Evolutionary conservation across 2,329 filamentous ascomycete species (phyloP).

Genomic region (Penicillium sp.): DNA sequence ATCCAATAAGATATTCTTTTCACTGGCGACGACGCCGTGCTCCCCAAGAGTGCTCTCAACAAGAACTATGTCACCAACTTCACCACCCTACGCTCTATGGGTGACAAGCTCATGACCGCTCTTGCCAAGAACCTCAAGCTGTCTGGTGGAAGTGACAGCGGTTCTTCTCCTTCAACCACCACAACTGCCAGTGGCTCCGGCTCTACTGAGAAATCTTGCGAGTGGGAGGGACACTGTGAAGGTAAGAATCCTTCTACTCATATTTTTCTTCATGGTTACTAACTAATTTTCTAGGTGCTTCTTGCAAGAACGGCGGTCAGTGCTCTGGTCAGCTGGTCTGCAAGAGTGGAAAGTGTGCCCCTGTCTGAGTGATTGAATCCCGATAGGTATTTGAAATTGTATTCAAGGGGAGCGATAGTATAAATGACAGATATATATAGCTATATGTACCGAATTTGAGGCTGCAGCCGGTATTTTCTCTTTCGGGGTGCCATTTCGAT

Average conservation of each 20-base stretch:
- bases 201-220: slow-evolving; percentile 11
- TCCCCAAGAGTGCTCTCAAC: slow-evolving; percentile 26
- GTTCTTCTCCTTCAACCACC: not conserved
- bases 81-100: slow-evolving; percentile 26
- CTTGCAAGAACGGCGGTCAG: slow-evolving; percentile 13
- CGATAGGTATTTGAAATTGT: too few species aligned
- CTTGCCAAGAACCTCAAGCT: slow-evolving; percentile 25
- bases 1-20: slow-evolving; percentile 31
- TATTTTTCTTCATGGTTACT: not conserved
- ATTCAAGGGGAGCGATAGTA: not conserved
- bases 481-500: not conserved
- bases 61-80: slow-evolving; percentile 27
- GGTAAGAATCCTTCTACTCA: slow-evolving; percentile 13
- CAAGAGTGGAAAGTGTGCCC: slow-evolving; percentile 12
- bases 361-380: not conserved
- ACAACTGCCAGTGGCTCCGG: slow-evolving; percentile 3
- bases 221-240: slow-evolving; percentile 23
- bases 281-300: slow-evolving; percentile 8
- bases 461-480: not conserved
- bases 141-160: slow-evolving; percentile 2
- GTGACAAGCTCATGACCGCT: slow-evolving; percentile 26
- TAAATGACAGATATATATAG: too few species aligned
- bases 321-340: slow-evolving; percentile 14
- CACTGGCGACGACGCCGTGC: slow-evolving; percentile 27
- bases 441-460: not conserved